Conservation (phyloP, 75 land plant genomes). For the Selaginella tamariscina region DNA sequence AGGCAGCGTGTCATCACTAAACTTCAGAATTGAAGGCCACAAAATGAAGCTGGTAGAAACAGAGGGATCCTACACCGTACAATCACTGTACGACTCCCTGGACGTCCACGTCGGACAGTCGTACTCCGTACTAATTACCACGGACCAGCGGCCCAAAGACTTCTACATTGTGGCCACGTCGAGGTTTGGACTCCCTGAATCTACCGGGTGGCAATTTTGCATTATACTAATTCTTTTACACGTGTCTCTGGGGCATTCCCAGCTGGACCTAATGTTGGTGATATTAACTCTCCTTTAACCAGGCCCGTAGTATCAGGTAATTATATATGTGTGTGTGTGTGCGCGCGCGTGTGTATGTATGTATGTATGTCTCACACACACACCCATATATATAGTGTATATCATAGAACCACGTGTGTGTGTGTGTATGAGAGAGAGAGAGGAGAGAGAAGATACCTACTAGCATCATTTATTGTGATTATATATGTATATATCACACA, state of each 20-base stretch:
- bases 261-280: neutral
- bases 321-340: too few relatives aligned
- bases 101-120: conserved; percentile 11
- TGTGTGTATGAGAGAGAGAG: too few relatives aligned
- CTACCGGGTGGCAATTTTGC: neutral
- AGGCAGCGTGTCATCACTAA: neutral
- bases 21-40: conserved; percentile 14
- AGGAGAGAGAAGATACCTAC: too few relatives aligned
- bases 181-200: neutral
- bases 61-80: conserved; percentile 11
- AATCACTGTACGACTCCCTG: conserved; percentile 1
- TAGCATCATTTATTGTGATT: too few relatives aligned
- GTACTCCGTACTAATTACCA: conserved; percentile 4
- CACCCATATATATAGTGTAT: too few relatives aligned
- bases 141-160: neutral
- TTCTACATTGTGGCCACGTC: conserved; percentile 5
- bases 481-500: too few relatives aligned
- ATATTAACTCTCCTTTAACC: neutral
- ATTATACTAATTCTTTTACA: neutral
- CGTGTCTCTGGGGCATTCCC: neutral
- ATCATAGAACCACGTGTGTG: too few relatives aligned
- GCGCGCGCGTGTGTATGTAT: too few relatives aligned
- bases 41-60: conserved; percentile 6
- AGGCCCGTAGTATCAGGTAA: neutral
- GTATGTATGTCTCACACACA: too few relatives aligned